Base-by-base conservation (phyloP, 768 basidiomycete species). In the Rhizopogon rudus region DNA sequence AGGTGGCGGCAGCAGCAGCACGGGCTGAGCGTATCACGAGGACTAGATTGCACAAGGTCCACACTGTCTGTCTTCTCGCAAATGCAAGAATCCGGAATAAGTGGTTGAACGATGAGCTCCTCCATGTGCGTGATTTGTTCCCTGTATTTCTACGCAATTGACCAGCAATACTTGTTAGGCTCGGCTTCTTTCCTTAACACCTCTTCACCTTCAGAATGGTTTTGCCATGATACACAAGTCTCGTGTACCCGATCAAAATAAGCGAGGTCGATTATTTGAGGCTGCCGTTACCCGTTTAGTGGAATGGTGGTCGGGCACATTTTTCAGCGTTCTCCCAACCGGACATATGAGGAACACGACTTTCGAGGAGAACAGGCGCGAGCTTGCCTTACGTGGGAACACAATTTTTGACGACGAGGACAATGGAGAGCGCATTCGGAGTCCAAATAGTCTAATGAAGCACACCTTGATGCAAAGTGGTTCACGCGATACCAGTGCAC, bases 371-470 rank as follows among this genome's bases (percentile, higher is more conserved):
- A 81, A 93, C 2, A 80, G 84, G 61, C 60, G 65, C 40, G 73
- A 71, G 52, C 51, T 59, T 60, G 41, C 65, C 65, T 44, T 64
- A 67, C 49, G 62, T 59, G 55, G 59, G 56, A 63, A 65, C 49
- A 70, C 71, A 20, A 20, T 61, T 4, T 61, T 75, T 29, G 73
- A 78, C 50, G 61, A 74, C 29, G 75, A 82, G 58, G 55, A 69
- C 35, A 64, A 66, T 33, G 83, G 83, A 9, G 95, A 96, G 69
- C 65, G 75, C 3, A 81, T 97, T 29, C 78, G 86, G 44, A 86
- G 84, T 50, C 75, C 79, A 13, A 94, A 95, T 66, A 93, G 91
- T 60, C 77, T 98, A 40, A 94, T 95, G 91, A 98, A 97, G 66
- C 93, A 95, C 66, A 88, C 86, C 0, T 72, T 98, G 17, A 85